Conservation (phyloP, 2,329 filamentous ascomycete species). For the Rugonectria rugulosa region DNA sequence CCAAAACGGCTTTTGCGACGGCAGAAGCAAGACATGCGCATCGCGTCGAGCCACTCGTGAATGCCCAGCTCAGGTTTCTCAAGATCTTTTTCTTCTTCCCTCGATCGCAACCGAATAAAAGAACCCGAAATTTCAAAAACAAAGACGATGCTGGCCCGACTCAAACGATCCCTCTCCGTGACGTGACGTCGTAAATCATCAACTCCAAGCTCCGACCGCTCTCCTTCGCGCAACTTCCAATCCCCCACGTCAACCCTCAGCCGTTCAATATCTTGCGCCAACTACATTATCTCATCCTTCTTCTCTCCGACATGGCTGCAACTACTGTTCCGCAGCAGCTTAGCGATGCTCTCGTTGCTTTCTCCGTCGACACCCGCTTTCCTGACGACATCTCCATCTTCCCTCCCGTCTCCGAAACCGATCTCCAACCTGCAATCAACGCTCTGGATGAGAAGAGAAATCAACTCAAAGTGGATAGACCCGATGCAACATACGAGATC, state of each 20-base stretch:
- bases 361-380: constrained; percentile 50
- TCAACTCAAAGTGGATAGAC: constrained; percentile 48
- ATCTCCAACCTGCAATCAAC: constrained; percentile 50
- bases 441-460: constrained; percentile 47
- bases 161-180: constrained; percentile 5
- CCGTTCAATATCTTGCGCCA: neutral
- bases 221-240: neutral
- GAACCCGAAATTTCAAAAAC: neutral
- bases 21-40: constrained; percentile 20
- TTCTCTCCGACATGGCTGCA: constrained; percentile 41
- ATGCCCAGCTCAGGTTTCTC: too few relatives aligned
- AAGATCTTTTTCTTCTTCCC: neutral
- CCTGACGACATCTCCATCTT: constrained; percentile 50
- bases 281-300: too few relatives aligned
- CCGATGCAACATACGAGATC: neutral
- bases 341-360: constrained; percentile 50
- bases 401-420: constrained; percentile 46
- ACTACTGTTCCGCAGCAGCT: constrained; percentile 42
- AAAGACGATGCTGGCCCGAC: constrained; percentile 5
- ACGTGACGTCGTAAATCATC: constrained; percentile 18
- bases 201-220: neutral
- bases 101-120: neutral
- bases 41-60: neutral
- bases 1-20: constrained; percentile 25
- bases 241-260: neutral